A percentile compares a stretch with the other conserved stretches of the same genome.
Evolutionary conservation across 2,329 filamentous ascomycete genomes (phyloP).

Genomic region (Colletotrichum sp.): DNA sequence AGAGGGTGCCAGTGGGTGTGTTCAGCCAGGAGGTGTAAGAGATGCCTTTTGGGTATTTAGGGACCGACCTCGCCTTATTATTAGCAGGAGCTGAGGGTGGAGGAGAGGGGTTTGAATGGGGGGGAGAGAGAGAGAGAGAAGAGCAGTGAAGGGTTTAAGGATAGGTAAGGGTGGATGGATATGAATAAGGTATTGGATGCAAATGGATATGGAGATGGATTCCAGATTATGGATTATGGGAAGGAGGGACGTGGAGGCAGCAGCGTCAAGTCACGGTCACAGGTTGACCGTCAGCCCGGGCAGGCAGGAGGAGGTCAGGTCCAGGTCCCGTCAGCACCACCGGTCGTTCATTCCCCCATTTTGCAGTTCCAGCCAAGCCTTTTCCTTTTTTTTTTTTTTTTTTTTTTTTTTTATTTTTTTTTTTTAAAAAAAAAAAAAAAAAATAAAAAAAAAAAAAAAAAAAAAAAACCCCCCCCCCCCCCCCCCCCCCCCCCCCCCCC

Average conservation of each 20-base stretch:
- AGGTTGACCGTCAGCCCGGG: neutral
- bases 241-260: slow-evolving; percentile 1
- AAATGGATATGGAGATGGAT: neutral
- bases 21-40: neutral
- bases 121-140: neutral
- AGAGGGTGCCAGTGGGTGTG: neutral
- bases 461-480: too few species aligned
- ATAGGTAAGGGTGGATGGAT: neutral
- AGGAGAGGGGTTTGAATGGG: neutral
- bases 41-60: neutral
- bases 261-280: neutral
- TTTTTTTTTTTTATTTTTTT: neutral
- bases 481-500: too few species aligned
- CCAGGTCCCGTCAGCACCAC: neutral
- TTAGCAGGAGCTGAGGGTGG: neutral
- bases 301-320: neutral
- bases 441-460: too few species aligned
- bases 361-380: neutral
- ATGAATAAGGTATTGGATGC: neutral
- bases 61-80: neutral
- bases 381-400: neutral
- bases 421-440: too few species aligned
- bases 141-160: neutral
- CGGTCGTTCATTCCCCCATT: neutral
- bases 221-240: neutral